Evolutionary conservation across 2,329 filamentous ascomycete genomes (phyloP).

Genomic region (Penicillium polonicum): DNA sequence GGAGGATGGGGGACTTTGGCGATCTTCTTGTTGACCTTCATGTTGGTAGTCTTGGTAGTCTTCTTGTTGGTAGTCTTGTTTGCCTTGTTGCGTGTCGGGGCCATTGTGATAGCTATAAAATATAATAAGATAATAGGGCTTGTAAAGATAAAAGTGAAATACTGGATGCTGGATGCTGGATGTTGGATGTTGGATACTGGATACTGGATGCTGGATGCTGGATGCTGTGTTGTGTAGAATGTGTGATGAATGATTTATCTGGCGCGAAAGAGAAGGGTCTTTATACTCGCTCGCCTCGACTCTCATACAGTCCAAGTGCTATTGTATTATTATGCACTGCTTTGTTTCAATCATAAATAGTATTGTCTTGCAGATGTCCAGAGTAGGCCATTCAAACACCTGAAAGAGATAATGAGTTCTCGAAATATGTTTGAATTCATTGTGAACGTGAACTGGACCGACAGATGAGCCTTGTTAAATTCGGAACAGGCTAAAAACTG

Average conservation of each 20-base stretch:
- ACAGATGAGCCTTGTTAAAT: not conserved
- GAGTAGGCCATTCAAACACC: not conserved
- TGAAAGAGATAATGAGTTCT: not conserved
- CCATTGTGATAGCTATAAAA: not conserved
- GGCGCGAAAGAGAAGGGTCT: not conserved
- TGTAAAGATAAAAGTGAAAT: not conserved
- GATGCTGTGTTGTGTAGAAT: not conserved
- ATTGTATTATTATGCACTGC: not conserved
- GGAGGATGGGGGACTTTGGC: not conserved
- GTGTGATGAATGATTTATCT: not conserved
- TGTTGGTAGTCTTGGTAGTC: not conserved
- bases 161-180: not conserved
- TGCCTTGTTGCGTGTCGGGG: not conserved
- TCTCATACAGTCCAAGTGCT: too few relatives aligned
- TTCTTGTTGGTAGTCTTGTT: not conserved
- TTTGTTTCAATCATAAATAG: slow-evolving; percentile 2
- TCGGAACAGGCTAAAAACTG: not conserved
- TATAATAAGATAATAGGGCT: not conserved
- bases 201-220: not conserved
- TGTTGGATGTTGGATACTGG: too few relatives aligned
- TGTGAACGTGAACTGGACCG: not conserved
- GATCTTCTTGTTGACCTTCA: not conserved
- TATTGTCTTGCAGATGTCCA: not conserved
- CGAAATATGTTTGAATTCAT: not conserved
- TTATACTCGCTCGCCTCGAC: not conserved